Evolutionary conservation across 202 grass and related monocot genomes (phyloP), one percentile per base, ranked within the genome.

Genomic region (Zizania palustris): DNA sequence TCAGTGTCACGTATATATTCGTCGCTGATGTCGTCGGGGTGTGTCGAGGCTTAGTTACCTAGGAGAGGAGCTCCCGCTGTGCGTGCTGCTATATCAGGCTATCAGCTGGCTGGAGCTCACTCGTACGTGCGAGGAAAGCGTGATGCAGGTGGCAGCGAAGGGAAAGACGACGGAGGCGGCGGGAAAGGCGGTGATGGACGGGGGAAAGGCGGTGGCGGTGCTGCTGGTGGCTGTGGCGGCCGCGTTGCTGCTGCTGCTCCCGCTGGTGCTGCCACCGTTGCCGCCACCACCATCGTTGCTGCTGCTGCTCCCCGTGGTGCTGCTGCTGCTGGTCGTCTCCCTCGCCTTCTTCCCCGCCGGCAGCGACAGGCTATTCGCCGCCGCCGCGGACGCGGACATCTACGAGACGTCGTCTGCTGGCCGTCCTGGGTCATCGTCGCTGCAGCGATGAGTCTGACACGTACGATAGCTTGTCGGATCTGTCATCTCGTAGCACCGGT

Each of bases 201-300:
- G 55, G 4, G 35, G 44, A 9, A 69, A 60, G 72, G 45, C 51
- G n/a, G 0, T 53, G 63, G 81, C 45, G 72, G 13, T 58, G 64
- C 64, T 76, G 63, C 42, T 83, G 43, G 81, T 83, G 43, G 81
- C 19, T 35, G 15, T 45, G 72, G 72, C 54, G 72, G 72, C 80
- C 42, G 80, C 43, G 72, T 10, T 76, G 54, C 72, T 76, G 9
- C 81, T 83, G 55, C 72, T 83, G 5, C 81, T 83, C 43, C 81
- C 72, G 64, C 81, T 83, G 43, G 54, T 48, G 63, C 53, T 83
- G 81, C 81, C 81, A 0, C 81, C 81, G n/a, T 55, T 83, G 53
- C 64, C 62, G 19, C 81, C 81, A 63, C 81, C 81, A 5, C 72
- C 72, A 63, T 21, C 72, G 63, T 61, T 51, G 72, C 63, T 83